Evolutionary conservation across 345 rosid species (phyloP), one percentile per base, ranked within the genome.

Genomic region (Trapa incisa): DNA sequence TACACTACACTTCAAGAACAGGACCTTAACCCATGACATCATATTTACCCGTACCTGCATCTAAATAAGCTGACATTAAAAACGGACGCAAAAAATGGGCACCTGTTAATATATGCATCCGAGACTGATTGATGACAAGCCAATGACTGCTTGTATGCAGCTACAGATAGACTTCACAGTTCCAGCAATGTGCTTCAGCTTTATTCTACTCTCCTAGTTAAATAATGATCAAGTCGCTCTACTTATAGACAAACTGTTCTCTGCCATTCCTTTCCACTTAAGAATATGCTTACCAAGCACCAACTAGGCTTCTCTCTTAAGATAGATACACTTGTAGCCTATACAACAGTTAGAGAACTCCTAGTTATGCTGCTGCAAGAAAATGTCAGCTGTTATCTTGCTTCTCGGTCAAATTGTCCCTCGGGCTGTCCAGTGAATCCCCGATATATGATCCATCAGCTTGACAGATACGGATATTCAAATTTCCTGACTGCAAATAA

Each of bases 401-500:
- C 65, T 72, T 78, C 75, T 81, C 85, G 36, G 79, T 82, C 67
- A 76, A 58, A 60, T 67, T 77, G 63, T 75, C 85, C 65, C 68
- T 74, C 13, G 77, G 85, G 74, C 87, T 80, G 54, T 85, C 88
- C 64, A 81, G 35, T 17, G 77, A 71, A 76, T 88, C 92, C 74
- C 80, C 87, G 22, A 82, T 68, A 70, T 87, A 89, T 32, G 94
- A 92, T 37, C 96, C 92, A 73, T 89, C 95, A 3, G 92, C 79
- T 76, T 87, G 91, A 74, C 89, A 84, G 66, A 82, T 73, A 69
- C 74, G 75, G 62, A 82, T 78, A 77, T 89, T 86, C 84, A 87
- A 80, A 74, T 86, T 92, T 75, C 87, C 81, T 29, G 96, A 82
- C 45, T 82, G 77, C 41, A 78, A 73, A 35, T 41, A 41, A 41